Evolutionary conservation across 192 early-diverging fungal species (phyloP).

Genomic region (Linderina pennispora): DNA sequence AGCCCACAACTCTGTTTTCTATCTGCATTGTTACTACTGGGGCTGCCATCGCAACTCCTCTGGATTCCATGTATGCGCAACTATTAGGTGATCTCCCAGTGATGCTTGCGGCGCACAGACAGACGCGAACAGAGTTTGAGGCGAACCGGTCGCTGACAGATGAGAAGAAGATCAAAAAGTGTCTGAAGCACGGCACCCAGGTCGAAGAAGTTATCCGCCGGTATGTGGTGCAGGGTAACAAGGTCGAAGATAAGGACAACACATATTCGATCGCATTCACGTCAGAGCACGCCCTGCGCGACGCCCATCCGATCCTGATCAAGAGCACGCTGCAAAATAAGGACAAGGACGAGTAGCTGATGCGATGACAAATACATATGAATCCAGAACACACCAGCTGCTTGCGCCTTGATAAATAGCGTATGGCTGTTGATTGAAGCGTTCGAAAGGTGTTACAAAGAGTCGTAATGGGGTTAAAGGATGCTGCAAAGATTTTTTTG

Average conservation of each 20-base stretch:
- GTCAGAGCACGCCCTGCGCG: slow-evolving; percentile 33
- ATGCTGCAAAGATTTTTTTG: too few relatives aligned
- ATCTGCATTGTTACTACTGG: too few relatives aligned
- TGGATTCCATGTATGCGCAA: too few relatives aligned
- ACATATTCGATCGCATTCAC: slow-evolving; percentile 34
- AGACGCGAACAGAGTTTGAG: slow-evolving; percentile 40
- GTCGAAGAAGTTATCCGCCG: slow-evolving; percentile 39
- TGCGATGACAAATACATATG: too few relatives aligned
- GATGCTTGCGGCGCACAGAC: slow-evolving; percentile 16
- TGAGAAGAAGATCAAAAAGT: slow-evolving; percentile 32
- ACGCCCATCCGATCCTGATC: slow-evolving; percentile 36
- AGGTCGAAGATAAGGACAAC: slow-evolving; percentile 17
- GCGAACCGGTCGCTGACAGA: slow-evolving; percentile 12
- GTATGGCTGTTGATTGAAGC: too few relatives aligned
- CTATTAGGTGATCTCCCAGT: slow-evolving; percentile 10
- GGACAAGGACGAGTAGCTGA: neutral
- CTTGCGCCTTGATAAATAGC: too few relatives aligned
- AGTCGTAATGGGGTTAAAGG: too few relatives aligned
- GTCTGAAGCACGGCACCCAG: slow-evolving; percentile 25
- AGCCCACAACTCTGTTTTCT: too few relatives aligned
- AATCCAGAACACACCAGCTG: too few relatives aligned
- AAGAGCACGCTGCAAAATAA: slow-evolving; percentile 32
- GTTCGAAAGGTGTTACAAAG: too few relatives aligned
- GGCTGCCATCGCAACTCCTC: too few relatives aligned
- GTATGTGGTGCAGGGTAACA: slow-evolving; percentile 40